Evolutionary conservation across 2,329 filamentous ascomycete genomes (phyloP), one percentile per base, ranked within the genome.

Genomic region (Epichloe bromicola): DNA sequence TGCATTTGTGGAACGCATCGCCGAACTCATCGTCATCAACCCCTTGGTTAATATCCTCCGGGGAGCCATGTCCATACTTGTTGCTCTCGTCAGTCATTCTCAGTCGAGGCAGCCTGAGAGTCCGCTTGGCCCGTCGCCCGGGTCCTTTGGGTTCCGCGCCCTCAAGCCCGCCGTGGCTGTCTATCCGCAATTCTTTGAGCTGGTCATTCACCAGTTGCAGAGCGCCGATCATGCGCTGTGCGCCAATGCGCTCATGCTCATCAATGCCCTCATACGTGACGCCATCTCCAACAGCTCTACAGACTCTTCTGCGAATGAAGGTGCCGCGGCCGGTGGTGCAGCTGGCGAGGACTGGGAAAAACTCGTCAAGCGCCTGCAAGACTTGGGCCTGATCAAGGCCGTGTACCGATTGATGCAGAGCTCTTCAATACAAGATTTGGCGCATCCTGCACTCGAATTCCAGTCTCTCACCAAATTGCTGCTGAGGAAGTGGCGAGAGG

Each of bases 41-140:
- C 93, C 91, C 23, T 78, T 98, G 54, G 93, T 98, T 68, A 98
- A 98, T 66, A 96, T 97, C 63, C 80, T 98, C 54, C 82, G 93
- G 56, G 93, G 93, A 61, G 91, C 91, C 62, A 95, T 98, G 86
- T 91, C 89, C 45, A 94, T 98, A 55, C 78, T 98, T 51, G 91
- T 95, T 45, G 88, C 90, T 12, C 84, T 97, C 52, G 91, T 98
- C 49, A 85, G 88, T 55, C 86, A 94, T 67, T 88, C 89, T 30
- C 82, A 88, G 63, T 79, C 76, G 11, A 69, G 73, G 41, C 61
- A 68, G 11, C 62, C 67, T 46, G 69, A 60, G 26, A 59, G 56
- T 49, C 56, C 65, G 19, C 65, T 64, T 34, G 58, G 55, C 43
- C 62, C 69, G 1, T 77, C 82, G 3, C 40, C 55, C 5, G 81